Percentiles rank a stretch among this genome's conserved stretches.
phyloP scores from a whole-genome alignment of 768 basidiomycete species.

The Tremella mesenterica region DNA sequence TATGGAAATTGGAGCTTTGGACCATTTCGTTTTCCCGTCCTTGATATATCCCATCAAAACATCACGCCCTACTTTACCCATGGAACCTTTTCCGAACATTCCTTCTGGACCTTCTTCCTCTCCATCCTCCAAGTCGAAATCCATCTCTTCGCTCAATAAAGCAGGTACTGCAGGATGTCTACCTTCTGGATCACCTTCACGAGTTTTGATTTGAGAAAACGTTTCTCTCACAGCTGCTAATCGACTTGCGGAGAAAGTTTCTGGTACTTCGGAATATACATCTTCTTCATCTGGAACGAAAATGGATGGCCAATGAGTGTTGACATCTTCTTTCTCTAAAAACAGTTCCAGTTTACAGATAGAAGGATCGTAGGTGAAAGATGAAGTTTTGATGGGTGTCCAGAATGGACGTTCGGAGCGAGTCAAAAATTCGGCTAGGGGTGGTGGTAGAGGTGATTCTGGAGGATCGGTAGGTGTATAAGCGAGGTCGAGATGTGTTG shows the following conservation, averaged over 20 bases:
- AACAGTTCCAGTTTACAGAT: slow-evolving; percentile 66
- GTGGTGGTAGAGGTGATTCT: not conserved
- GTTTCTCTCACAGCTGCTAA: slow-evolving; percentile 68
- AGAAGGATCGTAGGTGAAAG: slow-evolving; percentile 80
- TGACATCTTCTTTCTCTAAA: slow-evolving; percentile 75
- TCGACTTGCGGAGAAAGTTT: slow-evolving; percentile 79
- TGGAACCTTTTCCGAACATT: slow-evolving; percentile 13
- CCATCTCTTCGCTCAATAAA: slow-evolving; percentile 77
- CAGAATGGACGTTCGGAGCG: slow-evolving; percentile 47
- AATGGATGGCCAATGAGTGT: slow-evolving; percentile 76
- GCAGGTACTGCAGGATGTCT: slow-evolving; percentile 58
- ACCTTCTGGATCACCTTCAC: slow-evolving; percentile 55
- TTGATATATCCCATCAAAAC: slow-evolving; percentile 65
- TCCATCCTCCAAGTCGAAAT: slow-evolving; percentile 68
- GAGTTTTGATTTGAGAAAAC: slow-evolving; percentile 70
- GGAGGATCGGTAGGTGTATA: not conserved
- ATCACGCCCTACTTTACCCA: slow-evolving; percentile 53
- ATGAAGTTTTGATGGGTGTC: slow-evolving; percentile 69
- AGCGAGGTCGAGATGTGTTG: not conserved
- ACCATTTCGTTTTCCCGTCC: slow-evolving; percentile 67
- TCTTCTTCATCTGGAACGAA: slow-evolving; percentile 53
- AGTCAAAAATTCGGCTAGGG: slow-evolving; percentile 15
- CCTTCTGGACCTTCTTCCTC: slow-evolving; percentile 44
- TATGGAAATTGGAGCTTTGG: slow-evolving; percentile 49
- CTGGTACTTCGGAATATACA: slow-evolving; percentile 58